These are phyloP conservation scores for Debaryomyces sp. DNA, from an alignment of 1,139 yeast species.

Conservation along the genomic window DNA sequence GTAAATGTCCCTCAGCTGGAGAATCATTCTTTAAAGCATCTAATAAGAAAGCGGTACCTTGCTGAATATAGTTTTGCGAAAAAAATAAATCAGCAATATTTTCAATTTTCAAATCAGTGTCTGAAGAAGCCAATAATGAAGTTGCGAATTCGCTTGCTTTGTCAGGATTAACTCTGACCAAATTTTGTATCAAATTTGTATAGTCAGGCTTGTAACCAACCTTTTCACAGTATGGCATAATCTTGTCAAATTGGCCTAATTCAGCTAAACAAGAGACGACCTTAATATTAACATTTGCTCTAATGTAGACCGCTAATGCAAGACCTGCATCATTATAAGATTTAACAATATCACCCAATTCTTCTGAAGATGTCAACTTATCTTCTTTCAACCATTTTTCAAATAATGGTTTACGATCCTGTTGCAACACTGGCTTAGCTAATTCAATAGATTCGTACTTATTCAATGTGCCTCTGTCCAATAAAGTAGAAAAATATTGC, in stretches of 20 bases:
- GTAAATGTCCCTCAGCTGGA: slow-evolving; percentile 95
- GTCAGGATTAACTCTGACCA: slow-evolving; percentile 93
- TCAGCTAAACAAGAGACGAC: slow-evolving; percentile 94
- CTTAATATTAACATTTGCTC: slow-evolving; percentile 83
- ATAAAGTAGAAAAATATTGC: slow-evolving; percentile 87
- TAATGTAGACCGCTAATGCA: slow-evolving; percentile 88
- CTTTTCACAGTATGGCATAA: slow-evolving; percentile 90
- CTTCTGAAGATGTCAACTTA: slow-evolving; percentile 91
- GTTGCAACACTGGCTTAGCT: slow-evolving; percentile 94
- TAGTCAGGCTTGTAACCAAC: slow-evolving; percentile 90
- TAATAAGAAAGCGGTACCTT: slow-evolving; percentile 96
- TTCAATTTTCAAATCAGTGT: slow-evolving; percentile 74
- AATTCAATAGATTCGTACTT: slow-evolving; percentile 93
- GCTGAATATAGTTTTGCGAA: slow-evolving; percentile 92
- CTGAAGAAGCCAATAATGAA: slow-evolving; percentile 68
- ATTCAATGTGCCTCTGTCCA: slow-evolving; percentile 92
- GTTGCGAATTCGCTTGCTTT: slow-evolving; percentile 97
- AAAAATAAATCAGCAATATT: slow-evolving; percentile 91
- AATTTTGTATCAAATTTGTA: slow-evolving; percentile 85
- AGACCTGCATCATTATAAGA: slow-evolving; percentile 77
- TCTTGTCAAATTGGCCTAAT: slow-evolving; percentile 94
- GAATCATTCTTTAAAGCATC: slow-evolving; percentile 94
- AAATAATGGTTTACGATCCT: slow-evolving; percentile 89
- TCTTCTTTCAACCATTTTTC: slow-evolving; percentile 98
- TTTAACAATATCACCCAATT: slow-evolving; percentile 93